Evolutionary conservation across 2,329 filamentous ascomycete genomes (phyloP).

Genomic region (Elsinoe ampelina): DNA sequence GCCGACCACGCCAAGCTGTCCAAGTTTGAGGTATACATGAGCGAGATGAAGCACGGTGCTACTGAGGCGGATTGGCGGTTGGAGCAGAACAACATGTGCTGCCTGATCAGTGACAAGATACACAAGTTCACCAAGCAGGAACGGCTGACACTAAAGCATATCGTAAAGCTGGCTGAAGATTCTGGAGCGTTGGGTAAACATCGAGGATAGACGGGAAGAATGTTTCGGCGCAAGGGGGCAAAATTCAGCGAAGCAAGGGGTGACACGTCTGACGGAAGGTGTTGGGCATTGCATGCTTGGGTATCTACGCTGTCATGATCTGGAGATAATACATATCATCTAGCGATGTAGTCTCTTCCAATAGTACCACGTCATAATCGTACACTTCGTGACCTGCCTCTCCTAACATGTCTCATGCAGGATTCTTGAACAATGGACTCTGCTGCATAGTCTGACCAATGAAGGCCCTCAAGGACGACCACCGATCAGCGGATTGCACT

Average conservation of each 20-base stretch:
- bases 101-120: conserved; percentile 25
- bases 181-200: conserved; percentile 14
- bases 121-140: conserved; percentile 23
- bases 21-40: conserved; percentile 29
- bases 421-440: conserved; percentile 58
- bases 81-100: conserved; percentile 30
- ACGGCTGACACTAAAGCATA: conserved; percentile 23
- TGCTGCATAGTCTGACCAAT: conserved; percentile 85
- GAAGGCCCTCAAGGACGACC: conserved; percentile 73
- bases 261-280: neutral
- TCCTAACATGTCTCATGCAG: neutral
- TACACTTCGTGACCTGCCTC: neutral
- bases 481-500: conserved; percentile 47
- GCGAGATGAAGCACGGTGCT: conserved; percentile 24
- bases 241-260: neutral
- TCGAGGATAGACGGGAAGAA: neutral
- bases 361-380: neutral
- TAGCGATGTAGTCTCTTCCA: neutral
- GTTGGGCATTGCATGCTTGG: conserved; percentile 5
- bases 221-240: neutral
- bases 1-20: conserved; percentile 28
- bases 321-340: neutral
- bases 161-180: conserved; percentile 22
- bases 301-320: conserved; percentile 6
- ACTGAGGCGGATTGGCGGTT: conserved; percentile 27